Evolutionary conservation across 805 yeast species (phyloP), one percentile per base, ranked within the genome.

Genomic region (Groenewaldozyma salmanticensis): DNA sequence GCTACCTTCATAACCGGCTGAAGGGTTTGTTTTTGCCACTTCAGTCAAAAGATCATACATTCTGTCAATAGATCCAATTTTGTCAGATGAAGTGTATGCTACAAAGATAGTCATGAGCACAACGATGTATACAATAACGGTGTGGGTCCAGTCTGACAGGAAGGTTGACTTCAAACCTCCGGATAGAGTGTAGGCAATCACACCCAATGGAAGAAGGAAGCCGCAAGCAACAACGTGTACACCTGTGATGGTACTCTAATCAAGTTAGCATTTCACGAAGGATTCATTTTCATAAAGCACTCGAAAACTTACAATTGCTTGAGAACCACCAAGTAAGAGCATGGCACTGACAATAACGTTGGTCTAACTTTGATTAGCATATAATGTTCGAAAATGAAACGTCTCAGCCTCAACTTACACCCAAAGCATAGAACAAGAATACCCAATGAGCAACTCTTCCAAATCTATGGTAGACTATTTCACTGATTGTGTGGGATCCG

Each of bases 401-500:
- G n/a, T n/a, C n/a, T n/a, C n/a, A n/a, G n/a, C n/a, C n/a, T n/a
- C n/a, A n/a, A n/a, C n/a, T n/a, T 87, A n/a, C n/a, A n/a, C 29
- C 39, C 31, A 46, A 38, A 35, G 42, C 36, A 17, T 36, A 44
- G 3, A 40, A 36, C 33, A 44, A 37, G 31, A 44, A 52, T 7
- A 42, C 46, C 15, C 33, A 20, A 57, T 83, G 94, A 3, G 83
- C 77, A 16, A 60, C 51, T 3, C 29, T 19, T 27, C 92, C 94
- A 53, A 81, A 83, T 51, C 94, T 68, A 1, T 74, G 75, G 52
- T 71, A 74, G 50, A 83, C 70, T 44, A 83, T 77, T 61, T 83
- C 94, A 53, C 81, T 65, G 56, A 78, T 81, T 2, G 94, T 81
- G 62, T 83, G 94, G 2, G 86, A 84, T 42, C 74, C 76, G 7